Conservation (phyloP, 164 flowering plant genomes). For the Saururus chinensis region DNA sequence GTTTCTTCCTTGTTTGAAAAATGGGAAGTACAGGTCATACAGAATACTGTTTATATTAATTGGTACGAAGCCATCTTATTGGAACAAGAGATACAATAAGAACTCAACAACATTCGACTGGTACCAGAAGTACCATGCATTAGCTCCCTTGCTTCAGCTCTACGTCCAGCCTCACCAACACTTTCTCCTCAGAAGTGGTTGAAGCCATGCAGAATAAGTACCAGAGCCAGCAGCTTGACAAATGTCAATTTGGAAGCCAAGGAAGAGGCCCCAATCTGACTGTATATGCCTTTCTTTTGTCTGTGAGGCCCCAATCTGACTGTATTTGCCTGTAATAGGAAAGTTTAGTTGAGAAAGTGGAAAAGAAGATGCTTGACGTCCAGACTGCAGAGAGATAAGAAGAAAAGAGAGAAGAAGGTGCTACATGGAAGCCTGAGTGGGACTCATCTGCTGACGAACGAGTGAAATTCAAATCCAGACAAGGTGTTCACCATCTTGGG, state of each 20-base stretch:
- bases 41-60: no score
- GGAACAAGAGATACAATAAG: conserved; percentile 68
- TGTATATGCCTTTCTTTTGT: no score
- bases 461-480: conserved; percentile 17
- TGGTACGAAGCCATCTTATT: conserved; percentile 69
- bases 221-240: conserved; percentile 8
- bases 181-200: conserved; percentile 65
- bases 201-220: conserved; percentile 64
- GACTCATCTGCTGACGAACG: conserved; percentile 20
- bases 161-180: conserved; percentile 40
- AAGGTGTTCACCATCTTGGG: conserved; percentile 25
- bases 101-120: conserved; percentile 70
- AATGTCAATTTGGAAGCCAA: no score
- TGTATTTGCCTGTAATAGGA: no score
- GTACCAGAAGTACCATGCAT: conserved; percentile 75
- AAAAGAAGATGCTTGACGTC: no score
- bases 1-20: no score
- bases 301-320: no score
- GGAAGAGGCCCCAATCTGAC: no score
- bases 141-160: conserved; percentile 59
- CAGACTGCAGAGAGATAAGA: no score
- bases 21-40: no score
- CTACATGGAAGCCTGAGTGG: conserved; percentile 78
- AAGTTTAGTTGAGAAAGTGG: no score
- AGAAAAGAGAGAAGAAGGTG: no score